Percentiles rank a stretch among this genome's conserved stretches.
Conservation (phyloP, 148 eudicot genomes). For the Fallopia convolvulus region DNA sequence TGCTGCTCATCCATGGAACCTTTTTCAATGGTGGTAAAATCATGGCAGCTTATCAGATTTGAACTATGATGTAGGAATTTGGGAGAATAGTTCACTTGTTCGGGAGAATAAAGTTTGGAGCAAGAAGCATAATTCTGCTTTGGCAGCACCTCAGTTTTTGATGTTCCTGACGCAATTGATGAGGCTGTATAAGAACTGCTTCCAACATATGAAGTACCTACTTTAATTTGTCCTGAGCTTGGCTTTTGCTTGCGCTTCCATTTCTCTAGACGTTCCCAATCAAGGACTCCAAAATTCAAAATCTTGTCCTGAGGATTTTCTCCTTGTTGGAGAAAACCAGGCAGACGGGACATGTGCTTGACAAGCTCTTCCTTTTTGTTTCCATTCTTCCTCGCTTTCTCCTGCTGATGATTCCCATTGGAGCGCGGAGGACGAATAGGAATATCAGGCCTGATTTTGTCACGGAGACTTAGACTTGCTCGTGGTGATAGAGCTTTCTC, state of each 20-base stretch:
- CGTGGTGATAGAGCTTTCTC: constrained; percentile 30
- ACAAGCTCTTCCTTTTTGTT: constrained; percentile 55
- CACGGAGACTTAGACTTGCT: constrained; percentile 30
- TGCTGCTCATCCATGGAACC: constrained; percentile 13
- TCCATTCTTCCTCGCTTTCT: constrained; percentile 22
- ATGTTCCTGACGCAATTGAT: constrained; percentile 7
- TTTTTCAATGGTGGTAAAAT: background rate
- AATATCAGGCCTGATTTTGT: constrained; percentile 25
- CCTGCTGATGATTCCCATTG: constrained; percentile 18
- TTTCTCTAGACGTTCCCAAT: constrained; percentile 64
- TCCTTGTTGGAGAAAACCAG: constrained; percentile 66
- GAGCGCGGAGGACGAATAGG: constrained; percentile 27
- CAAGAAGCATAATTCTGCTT: constrained; percentile 23
- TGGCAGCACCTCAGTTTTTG: constrained; percentile 15
- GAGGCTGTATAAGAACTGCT: background rate
- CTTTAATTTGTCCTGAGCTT: constrained; percentile 9
- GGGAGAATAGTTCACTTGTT: constrained; percentile 25
- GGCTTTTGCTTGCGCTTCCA: constrained; percentile 51
- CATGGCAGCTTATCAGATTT: constrained; percentile 14
- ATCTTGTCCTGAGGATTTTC: constrained; percentile 48
- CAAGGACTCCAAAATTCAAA: constrained; percentile 76
- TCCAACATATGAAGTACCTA: constrained; percentile 12
- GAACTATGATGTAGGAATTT: constrained; percentile 17
- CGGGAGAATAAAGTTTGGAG: constrained; percentile 19
- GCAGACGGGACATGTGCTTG: constrained; percentile 74